Base-by-base conservation (phyloP, 164 flowering plant genomes). In the Piper longum region DNA sequence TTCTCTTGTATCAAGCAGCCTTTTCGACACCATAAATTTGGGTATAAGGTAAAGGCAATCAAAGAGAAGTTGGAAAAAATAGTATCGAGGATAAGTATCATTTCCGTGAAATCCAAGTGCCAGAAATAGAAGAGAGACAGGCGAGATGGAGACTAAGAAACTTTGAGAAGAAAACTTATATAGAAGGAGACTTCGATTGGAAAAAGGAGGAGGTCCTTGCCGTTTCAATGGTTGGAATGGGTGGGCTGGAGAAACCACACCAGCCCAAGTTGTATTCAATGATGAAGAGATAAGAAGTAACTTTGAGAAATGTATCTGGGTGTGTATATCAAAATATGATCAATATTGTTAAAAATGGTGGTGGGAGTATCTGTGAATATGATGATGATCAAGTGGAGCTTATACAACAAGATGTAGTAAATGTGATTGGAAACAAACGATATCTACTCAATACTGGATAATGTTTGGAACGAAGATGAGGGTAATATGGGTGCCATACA, bases 161-260 rank as follows among this genome's bases (percentile, higher is more conserved):
- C 18, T 14, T 36, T 64, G 36, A 56, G 51, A 64, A 26, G 43
- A 9, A 17, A 17, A 19, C n/a, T 16, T 26, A 26, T 42, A 39
- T 56, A 17, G 2, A 1, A 5, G 56, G 48, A 18, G 14, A 14
- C 14, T 9, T 12, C 7, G 19, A 16, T 43, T 6, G 59, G 12
- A 26, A 0, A 26, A 8, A 1, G 4, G 17, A 41, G 14, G 48
- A 45, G 26, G 6, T 58, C 39, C 7, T 45, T 1, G 70, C 62
- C 12, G 40, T 68, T 42, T 41, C 70, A 7, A 62, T 68, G 43
- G 57, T 62, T 11, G 70, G 66, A 5, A 57, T 62, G 56, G 70
- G 61, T 1, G 70, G 70, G 3, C 4, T 56, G 70, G 70, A 12
- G 62, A 68, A 48, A 68, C 66, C 7, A 62, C 66, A 12, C 62